Base-by-base conservation (phyloP, 2,329 filamentous ascomycete genomes). In the Hymenoscyphus occultus region DNA sequence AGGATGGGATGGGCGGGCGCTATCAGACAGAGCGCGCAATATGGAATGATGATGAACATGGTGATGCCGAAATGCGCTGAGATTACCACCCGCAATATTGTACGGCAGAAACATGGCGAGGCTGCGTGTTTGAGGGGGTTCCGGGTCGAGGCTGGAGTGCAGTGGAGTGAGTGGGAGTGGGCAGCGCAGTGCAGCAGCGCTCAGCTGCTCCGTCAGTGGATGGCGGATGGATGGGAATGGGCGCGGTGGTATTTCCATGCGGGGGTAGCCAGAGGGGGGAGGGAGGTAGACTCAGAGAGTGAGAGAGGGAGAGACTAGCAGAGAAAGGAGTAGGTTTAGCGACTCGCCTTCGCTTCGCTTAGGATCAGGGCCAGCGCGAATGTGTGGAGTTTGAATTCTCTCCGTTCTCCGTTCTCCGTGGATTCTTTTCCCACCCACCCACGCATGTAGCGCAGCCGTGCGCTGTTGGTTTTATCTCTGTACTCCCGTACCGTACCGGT, bases 61-160 rank as follows among this genome's bases (percentile, higher is more conserved):
- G 45, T 51, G 45, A 51, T 16, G 45, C 45, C 45, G 45, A 51
- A 51, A 51, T 51, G 45, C 45, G 45, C 45, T 51, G 45, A 51
- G 45, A 51, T 51, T 51, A 51, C 22, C 45, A 51, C 45, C 6
- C 45, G 45, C 22, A 51, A 51, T 51, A 51, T 51, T 51, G 45
- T 51, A 51, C 42, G 64, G 60, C 60, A 62, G 64, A 65, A 65
- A 63, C 61, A 61, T 60, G 56, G 45, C 42, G 42, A 63, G 60
- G 56, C 57, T 56, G 64, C 60, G 35, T 22, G 45, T 51, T 51
- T 51, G 45, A 51, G 45, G 45, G 45, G 45, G 32, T 1, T 5
- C 32, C 32, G 2, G 32, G n/a, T 51, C 45, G 45, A 51, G 45
- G 45, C 45, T 51, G 45, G 45, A 22, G 32, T 35, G 42, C 42